A percentile compares a stretch with the other conserved stretches of the same genome.
Conservation (phyloP, 768 basidiomycete species). For the Lactarius deliciosus region DNA sequence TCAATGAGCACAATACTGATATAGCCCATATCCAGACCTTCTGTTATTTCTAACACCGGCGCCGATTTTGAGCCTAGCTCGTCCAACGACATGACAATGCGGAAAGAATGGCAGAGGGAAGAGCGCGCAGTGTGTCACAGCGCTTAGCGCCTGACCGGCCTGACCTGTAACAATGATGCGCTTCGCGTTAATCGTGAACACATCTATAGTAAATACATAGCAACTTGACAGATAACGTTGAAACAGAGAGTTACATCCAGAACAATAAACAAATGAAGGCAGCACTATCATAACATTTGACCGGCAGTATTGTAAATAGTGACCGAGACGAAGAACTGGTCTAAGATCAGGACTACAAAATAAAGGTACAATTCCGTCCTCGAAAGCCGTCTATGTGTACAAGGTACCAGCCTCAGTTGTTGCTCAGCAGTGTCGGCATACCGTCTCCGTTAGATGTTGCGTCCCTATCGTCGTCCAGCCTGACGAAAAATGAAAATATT, state of each 20-base stretch:
- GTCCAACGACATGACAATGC: constrained; percentile 19
- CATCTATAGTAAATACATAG: not conserved
- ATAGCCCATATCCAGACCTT: constrained; percentile 29
- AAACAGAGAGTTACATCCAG: constrained; percentile 16
- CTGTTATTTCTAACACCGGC: constrained; percentile 34
- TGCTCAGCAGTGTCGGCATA: constrained; percentile 40
- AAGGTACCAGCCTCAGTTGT: constrained; percentile 17
- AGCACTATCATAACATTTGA: constrained; percentile 14
- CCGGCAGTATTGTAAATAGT: constrained; percentile 17
- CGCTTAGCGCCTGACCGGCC: constrained; percentile 5
- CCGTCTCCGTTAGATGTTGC: constrained; percentile 58
- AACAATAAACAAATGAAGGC: constrained; percentile 15
- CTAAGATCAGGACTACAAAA: constrained; percentile 13
- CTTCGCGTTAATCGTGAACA: not conserved
- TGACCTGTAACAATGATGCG: not conserved
- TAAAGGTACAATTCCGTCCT: constrained; percentile 18
- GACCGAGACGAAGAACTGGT: constrained; percentile 14
- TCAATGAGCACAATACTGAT: not conserved
- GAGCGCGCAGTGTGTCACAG: not conserved
- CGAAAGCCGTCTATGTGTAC: constrained; percentile 1
- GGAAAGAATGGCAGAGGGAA: not conserved
- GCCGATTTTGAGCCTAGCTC: constrained; percentile 27
- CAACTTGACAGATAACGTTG: constrained; percentile 20
- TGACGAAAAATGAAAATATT: constrained; percentile 29
- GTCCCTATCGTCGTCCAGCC: constrained; percentile 71